Base-by-base conservation (phyloP, 805 yeast genomes). In the Pichia kluyveri region DNA sequence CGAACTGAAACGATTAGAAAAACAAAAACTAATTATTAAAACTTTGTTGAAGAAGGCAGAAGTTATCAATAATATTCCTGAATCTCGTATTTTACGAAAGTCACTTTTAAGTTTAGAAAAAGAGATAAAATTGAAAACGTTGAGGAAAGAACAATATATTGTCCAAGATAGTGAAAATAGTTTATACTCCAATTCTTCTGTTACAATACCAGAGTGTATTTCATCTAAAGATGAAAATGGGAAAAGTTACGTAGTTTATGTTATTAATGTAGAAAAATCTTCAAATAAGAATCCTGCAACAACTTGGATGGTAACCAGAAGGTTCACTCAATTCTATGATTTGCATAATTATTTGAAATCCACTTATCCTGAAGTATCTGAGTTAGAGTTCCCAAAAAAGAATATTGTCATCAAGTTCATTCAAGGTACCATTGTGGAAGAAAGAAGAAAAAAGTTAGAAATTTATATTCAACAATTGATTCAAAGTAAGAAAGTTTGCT, bases 261-360 rank as follows among this genome's bases (percentile, higher is more conserved):
- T 87, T 30, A 82, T 91, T 31, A 88, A 83, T 56, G 86, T 91
- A 5, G 82, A 80, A 46, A 82, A 80, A 60, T 67, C 58, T 10
- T 56, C 61, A 1, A 51, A 49, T 3, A 60, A 67, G 8, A 71
- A 73, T 6, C 69, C 77, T 2, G 87, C 90, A 0, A 84, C 90
- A 0, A 84, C 87, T 0, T 91, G 97, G 97, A 79, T 86, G 46
- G 85, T 89, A n/a, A 91, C 96, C 0, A 69, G 96, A 55, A 70
- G 98, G 49, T 90, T 81, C 59, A 86, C 86, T 56, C 96, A 91
- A 59, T 90, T 90, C 62, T 80, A 73, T 63, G 77, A 75, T 52
- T 68, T 90, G 34, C 80, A 90, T 59, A 79, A 77, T 51, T 80
- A 84, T 52, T 65, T 90, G 54, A 77, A 72, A 48, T 61, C 63